Base-by-base conservation (phyloP, 1,284 basidiomycete species). In the Thelephora terrestris region DNA sequence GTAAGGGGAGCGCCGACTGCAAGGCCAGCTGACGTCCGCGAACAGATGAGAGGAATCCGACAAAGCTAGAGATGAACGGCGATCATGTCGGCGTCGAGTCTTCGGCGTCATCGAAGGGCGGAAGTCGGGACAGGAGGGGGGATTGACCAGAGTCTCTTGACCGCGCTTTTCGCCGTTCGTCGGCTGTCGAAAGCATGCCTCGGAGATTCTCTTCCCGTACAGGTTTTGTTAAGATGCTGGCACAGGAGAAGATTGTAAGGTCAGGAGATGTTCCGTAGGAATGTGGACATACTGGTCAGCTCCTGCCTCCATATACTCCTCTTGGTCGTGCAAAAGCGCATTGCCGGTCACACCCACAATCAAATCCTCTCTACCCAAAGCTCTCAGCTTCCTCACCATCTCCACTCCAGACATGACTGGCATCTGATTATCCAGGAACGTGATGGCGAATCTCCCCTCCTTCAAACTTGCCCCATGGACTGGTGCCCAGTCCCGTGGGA, bases 401-500 rank as follows among this genome's bases (percentile, higher is more conserved):
- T 84, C 81, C 37, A 91, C 65, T n/a, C 91, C 91, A 46, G 83
- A 84, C 71, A 89, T 74, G 38, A 88, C 71, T 4, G 87, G 90
- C 86, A 88, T 89, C 64, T 89, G 86, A 60, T 93, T 93, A 59
- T 93, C 90, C 60, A 93, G 64, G 64, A 92, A 92, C 24, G 89
- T 71, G 2, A 88, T 73, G 48, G 85, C 82, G 58, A 75, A 91
- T 53, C 68, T 71, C n/a, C 44, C 47, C 51, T 62, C 63, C 29
- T 32, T 32, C n/a, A n/a, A n/a, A 12, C 9, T 32, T 48, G 47
- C 14, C 47, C 32, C 18, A 32, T 32, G 29, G 5, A 32, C 29
- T 6, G 29, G 14, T 32, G 29, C 12, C 5, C 9, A 3, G 48
- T 32, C 18, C 14, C 47, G 20, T 40, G 37, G 24, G 10, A 40